phyloP scores from a whole-genome alignment of 2,329 filamentous ascomycete species.

The Lachnellula willkommii region DNA sequence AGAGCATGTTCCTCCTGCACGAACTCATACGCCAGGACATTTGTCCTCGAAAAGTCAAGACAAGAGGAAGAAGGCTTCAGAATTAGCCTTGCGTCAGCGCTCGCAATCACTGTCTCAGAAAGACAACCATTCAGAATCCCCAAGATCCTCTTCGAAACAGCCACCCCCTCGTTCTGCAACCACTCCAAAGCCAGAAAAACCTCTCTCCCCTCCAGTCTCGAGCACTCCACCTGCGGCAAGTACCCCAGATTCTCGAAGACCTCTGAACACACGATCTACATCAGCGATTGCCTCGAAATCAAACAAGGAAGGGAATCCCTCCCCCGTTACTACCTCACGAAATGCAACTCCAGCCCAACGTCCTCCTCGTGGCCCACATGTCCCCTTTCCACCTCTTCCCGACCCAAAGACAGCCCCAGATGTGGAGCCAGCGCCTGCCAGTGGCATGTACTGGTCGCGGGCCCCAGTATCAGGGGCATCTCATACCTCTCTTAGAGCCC shows the following conservation, averaged over 20 bases:
- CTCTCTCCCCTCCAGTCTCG: constrained; percentile 17
- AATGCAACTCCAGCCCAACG: constrained; percentile 20
- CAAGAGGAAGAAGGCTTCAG: constrained; percentile 27
- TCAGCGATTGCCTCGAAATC: constrained; percentile 30
- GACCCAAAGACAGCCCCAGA: constrained; percentile 52
- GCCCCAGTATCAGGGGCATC: constrained; percentile 58
- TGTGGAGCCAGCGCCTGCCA: constrained; percentile 58
- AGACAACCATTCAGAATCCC: constrained; percentile 19
- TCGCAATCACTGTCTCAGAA: constrained; percentile 32
- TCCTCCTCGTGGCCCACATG: constrained; percentile 35
- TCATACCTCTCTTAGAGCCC: constrained; percentile 58
- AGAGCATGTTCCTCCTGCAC: constrained; percentile 37
- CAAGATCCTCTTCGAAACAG: constrained; percentile 20
- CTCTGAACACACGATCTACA: constrained; percentile 46
- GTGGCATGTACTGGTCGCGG: constrained; percentile 68
- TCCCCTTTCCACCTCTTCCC: constrained; percentile 51
- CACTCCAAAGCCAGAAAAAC: constrained; percentile 16
- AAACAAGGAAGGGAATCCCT: constrained; percentile 13
- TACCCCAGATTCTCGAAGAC: constrained; percentile 32
- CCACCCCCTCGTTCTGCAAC: constrained; percentile 13
- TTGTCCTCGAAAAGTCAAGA: constrained; percentile 51
- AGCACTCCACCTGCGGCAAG: constrained; percentile 5
- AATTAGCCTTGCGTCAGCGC: constrained; percentile 29
- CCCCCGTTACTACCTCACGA: constrained; percentile 19
- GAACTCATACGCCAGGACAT: constrained; percentile 59